Conservation (phyloP, 1,139 yeast genomes). For the Geotrichum citri-aurantii region DNA sequence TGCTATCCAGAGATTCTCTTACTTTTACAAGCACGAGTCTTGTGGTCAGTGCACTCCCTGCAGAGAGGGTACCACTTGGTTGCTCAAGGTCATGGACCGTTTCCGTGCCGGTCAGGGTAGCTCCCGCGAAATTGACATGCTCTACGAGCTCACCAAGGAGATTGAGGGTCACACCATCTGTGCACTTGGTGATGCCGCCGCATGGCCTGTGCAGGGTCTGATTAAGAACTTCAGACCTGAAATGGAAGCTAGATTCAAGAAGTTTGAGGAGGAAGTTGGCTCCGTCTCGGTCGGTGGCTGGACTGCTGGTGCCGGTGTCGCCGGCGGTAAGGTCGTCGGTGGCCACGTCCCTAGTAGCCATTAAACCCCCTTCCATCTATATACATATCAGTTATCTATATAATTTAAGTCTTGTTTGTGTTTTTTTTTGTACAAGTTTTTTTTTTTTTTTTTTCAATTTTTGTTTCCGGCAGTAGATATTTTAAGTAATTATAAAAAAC, state of each 20-base stretch:
- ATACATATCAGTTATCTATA: not conserved
- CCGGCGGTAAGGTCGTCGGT: constrained; percentile 61
- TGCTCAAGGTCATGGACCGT: constrained; percentile 77
- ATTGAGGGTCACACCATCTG: constrained; percentile 88
- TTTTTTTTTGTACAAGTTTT: not conserved
- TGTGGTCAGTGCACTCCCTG: constrained; percentile 95
- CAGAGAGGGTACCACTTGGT: constrained; percentile 89
- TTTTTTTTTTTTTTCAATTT: no score
- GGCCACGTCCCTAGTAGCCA: constrained; percentile 42
- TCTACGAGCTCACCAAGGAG: constrained; percentile 73
- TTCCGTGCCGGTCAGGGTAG: constrained; percentile 72
- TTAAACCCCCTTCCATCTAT: constrained; percentile 9
- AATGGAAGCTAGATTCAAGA: constrained; percentile 63
- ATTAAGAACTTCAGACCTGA: constrained; percentile 77
- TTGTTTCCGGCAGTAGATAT: no score
- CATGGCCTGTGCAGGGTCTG: constrained; percentile 89
- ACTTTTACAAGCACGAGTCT: constrained; percentile 83
- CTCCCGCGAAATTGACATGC: constrained; percentile 74
- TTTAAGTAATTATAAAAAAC: no score
- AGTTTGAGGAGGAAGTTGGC: constrained; percentile 42
- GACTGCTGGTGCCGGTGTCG: constrained; percentile 57
- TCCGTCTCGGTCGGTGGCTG: constrained; percentile 70
- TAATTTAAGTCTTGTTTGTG: not conserved
- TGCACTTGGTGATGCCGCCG: constrained; percentile 88
- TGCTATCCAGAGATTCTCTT: constrained; percentile 76